A percentile compares a stretch with the other conserved stretches of the same genome.
These are phyloP conservation scores for Hypoxylon rickii DNA, from an alignment of 495 filamentous ascomycete species.

Conservation along the genomic window DNA sequence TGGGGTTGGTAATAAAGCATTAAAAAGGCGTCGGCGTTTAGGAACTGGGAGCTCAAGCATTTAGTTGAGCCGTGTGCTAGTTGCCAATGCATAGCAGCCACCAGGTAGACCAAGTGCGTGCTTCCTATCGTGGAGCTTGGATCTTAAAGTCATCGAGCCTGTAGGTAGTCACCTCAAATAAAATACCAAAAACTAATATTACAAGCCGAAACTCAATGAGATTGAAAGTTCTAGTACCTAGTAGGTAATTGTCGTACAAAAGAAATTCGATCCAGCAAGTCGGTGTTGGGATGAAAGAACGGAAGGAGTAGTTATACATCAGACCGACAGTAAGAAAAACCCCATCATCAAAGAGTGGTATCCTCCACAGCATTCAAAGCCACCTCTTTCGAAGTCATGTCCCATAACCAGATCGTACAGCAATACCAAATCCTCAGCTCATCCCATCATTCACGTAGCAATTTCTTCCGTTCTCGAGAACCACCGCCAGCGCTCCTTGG, in stretches of 20 bases:
- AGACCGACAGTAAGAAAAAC: too few relatives aligned
- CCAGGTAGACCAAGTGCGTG: background rate
- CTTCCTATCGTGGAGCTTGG: background rate
- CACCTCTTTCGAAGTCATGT: too few relatives aligned
- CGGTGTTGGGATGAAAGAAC: background rate
- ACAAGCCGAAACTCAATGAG: background rate
- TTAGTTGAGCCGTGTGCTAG: background rate
- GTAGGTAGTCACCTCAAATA: too few relatives aligned
- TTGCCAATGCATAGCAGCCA: background rate
- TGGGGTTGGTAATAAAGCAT: background rate
- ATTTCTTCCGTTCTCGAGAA: background rate
- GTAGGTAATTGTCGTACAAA: slow-evolving; percentile 2
- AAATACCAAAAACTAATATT: too few relatives aligned
- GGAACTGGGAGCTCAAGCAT: background rate
- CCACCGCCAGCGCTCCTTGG: slow-evolving; percentile 27
- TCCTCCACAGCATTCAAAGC: slow-evolving; percentile 8
- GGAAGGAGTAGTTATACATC: too few relatives aligned
- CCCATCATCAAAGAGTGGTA: too few relatives aligned
- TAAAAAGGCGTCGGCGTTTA: background rate
- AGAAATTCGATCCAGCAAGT: background rate
- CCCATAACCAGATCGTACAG: too few relatives aligned
- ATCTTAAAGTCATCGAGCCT: too few relatives aligned
- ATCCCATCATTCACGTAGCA: background rate
- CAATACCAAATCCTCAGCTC: slow-evolving; percentile 33
- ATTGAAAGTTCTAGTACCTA: background rate